Evolutionary conservation across 2,329 filamentous ascomycete genomes (phyloP).

Genomic region (Myriosclerotinia curreyana): DNA sequence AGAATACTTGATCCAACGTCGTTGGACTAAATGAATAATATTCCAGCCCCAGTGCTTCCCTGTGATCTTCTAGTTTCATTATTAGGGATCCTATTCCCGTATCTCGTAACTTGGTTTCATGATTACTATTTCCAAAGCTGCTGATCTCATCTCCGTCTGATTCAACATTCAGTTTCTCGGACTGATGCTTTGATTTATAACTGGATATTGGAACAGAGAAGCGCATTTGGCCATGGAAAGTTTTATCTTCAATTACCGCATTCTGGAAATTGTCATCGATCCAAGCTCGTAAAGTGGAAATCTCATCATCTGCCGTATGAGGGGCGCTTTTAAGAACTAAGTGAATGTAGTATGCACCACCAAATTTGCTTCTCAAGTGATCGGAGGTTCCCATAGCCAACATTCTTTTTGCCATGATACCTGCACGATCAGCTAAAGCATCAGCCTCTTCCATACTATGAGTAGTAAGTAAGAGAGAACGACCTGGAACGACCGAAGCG

Average conservation of each 20-base stretch:
- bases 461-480: constrained; percentile 84
- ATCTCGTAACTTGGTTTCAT: constrained; percentile 17
- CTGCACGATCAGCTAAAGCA: constrained; percentile 76
- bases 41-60: constrained; percentile 66
- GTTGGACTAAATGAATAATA: constrained; percentile 87
- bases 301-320: constrained; percentile 66
- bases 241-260: constrained; percentile 68
- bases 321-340: constrained; percentile 73
- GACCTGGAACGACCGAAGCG: constrained; percentile 66
- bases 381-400: constrained; percentile 77
- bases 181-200: constrained; percentile 42
- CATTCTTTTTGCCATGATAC: constrained; percentile 84
- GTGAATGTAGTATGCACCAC: constrained; percentile 77
- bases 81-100: constrained; percentile 63
- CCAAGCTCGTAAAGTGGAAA: constrained; percentile 64
- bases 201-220: constrained; percentile 62
- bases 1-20: constrained; percentile 86
- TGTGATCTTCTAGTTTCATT: constrained; percentile 68
- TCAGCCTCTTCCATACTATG: constrained; percentile 97
- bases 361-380: constrained; percentile 69
- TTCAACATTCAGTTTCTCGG: neutral
- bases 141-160: constrained; percentile 30
- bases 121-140: constrained; percentile 20
- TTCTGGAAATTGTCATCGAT: constrained; percentile 58
- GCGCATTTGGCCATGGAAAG: constrained; percentile 82